Percentiles rank a stretch among this genome's conserved stretches.
These are phyloP conservation scores for Sarocladiaceae sp. DNA, from an alignment of 2,329 filamentous ascomycete species.

Conservation along the genomic window DNA sequence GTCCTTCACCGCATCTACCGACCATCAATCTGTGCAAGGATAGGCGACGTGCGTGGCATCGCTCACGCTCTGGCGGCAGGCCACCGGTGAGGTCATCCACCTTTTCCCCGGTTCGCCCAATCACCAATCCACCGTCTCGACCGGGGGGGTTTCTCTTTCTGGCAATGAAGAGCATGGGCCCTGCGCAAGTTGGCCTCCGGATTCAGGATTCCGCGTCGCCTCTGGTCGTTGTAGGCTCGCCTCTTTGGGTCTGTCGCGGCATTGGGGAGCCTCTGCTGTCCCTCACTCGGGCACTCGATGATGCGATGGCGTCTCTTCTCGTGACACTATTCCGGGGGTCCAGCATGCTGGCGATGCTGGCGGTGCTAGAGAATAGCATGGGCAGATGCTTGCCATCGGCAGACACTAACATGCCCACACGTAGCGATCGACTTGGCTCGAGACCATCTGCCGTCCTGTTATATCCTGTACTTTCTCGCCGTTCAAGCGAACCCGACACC, in stretches of 20 bases:
- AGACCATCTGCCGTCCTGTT: not conserved
- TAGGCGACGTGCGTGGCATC: not conserved
- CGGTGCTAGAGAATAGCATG: too few species aligned
- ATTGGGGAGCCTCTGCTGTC: not conserved
- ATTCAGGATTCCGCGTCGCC: conserved; percentile 1
- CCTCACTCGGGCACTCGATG: not conserved
- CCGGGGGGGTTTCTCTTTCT: not conserved
- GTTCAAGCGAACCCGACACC: not conserved
- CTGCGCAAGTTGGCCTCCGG: not conserved
- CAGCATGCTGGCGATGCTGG: too few species aligned
- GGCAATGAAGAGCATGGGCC: not conserved
- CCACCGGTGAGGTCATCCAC: not conserved
- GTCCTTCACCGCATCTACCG: too few species aligned
- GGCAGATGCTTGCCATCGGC: not conserved
- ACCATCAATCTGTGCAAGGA: too few species aligned
- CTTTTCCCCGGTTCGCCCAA: not conserved
- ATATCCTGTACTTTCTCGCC: not conserved
- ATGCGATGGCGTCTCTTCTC: not conserved
- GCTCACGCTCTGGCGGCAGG: not conserved
- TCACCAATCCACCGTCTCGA: not conserved
- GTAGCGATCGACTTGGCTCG: not conserved
- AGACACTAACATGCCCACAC: not conserved
- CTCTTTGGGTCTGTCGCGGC: not conserved
- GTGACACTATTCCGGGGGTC: not conserved
- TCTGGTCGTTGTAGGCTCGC: not conserved